phyloP scores from a whole-genome alignment of 176 grass and related monocot genomes.

The Olyra latifolia region DNA sequence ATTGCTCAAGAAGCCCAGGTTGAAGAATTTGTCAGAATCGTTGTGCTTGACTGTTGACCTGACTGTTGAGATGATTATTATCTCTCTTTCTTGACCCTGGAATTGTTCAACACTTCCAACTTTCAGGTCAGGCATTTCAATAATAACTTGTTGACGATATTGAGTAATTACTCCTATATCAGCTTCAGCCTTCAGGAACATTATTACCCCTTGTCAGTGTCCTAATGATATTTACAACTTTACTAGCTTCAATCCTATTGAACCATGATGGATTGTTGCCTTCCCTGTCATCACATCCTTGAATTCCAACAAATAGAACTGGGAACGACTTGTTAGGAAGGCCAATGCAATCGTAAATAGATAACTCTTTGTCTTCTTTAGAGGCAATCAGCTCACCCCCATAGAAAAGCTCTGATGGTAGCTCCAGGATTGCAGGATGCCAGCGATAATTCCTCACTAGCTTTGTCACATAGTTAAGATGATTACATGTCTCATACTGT shows the following conservation, averaged over 20 bases:
- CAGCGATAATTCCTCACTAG: slow-evolving; percentile 91
- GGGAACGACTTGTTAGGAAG: slow-evolving; percentile 91
- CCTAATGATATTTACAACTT: slow-evolving; percentile 77
- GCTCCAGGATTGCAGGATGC: slow-evolving; percentile 86
- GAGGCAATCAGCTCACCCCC: slow-evolving; percentile 60
- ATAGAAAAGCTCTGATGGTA: slow-evolving; percentile 91
- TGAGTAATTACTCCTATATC: slow-evolving; percentile 93
- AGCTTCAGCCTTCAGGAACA: slow-evolving; percentile 33
- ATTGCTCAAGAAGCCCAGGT: slow-evolving; percentile 90
- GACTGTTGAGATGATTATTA: slow-evolving; percentile 95
- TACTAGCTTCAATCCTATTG: slow-evolving; percentile 91
- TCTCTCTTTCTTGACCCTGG: slow-evolving; percentile 88
- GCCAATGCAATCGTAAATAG: slow-evolving; percentile 51
- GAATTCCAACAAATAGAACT: slow-evolving; percentile 91
- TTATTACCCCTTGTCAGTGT: slow-evolving; percentile 59
- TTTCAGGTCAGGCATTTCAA: slow-evolving; percentile 79
- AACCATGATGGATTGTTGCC: slow-evolving; percentile 95
- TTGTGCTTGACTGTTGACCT: slow-evolving; percentile 91
- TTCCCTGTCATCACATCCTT: slow-evolving; percentile 94
- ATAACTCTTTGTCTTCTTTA: slow-evolving; percentile 51
- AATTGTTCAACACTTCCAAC: slow-evolving; percentile 92
- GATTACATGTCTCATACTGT: slow-evolving; percentile 47
- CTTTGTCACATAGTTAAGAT: slow-evolving; percentile 79
- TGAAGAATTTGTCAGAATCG: slow-evolving; percentile 63
- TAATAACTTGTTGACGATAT: slow-evolving; percentile 82